Conservation (phyloP, 2,329 filamentous ascomycete species). For the Graphilbum sp. region DNA sequence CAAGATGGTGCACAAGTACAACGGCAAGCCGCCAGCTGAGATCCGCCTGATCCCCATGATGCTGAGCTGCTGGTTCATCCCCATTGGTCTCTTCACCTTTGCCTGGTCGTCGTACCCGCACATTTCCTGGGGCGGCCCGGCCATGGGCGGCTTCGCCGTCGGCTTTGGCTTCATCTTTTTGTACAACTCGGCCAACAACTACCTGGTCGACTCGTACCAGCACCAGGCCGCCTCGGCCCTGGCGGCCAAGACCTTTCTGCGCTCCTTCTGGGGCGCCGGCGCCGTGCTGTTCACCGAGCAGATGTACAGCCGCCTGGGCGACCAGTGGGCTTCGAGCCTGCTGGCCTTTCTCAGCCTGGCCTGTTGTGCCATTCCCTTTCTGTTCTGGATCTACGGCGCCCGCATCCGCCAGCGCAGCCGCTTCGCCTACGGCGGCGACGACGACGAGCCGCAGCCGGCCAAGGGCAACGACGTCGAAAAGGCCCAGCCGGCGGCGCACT, state of each 20-base stretch:
- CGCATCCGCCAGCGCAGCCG: constrained; percentile 50
- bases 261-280: constrained; percentile 64
- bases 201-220: constrained; percentile 48
- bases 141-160: constrained; percentile 53
- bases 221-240: constrained; percentile 66
- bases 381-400: constrained; percentile 67
- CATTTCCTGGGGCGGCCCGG: constrained; percentile 55
- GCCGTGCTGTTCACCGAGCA: constrained; percentile 68
- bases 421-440: constrained; percentile 54
- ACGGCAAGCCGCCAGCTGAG: constrained; percentile 63
- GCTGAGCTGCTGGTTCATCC: constrained; percentile 55
- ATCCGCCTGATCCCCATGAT: constrained; percentile 71
- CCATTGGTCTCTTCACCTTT: constrained; percentile 31
- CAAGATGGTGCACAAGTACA: constrained; percentile 40
- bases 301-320: constrained; percentile 57
- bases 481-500: constrained; percentile 11
- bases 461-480: constrained; percentile 21
- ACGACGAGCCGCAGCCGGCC: constrained; percentile 19
- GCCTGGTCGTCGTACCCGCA: constrained; percentile 46
- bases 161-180: constrained; percentile 74
- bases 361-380: constrained; percentile 68
- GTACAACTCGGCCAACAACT: constrained; percentile 66
- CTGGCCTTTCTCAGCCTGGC: constrained; percentile 58
- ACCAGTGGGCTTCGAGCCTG: constrained; percentile 61
- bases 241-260: constrained; percentile 66